Evolutionary conservation across 2,329 filamentous ascomycete genomes (phyloP).

Genomic region (Penicillium brevicompactum): DNA sequence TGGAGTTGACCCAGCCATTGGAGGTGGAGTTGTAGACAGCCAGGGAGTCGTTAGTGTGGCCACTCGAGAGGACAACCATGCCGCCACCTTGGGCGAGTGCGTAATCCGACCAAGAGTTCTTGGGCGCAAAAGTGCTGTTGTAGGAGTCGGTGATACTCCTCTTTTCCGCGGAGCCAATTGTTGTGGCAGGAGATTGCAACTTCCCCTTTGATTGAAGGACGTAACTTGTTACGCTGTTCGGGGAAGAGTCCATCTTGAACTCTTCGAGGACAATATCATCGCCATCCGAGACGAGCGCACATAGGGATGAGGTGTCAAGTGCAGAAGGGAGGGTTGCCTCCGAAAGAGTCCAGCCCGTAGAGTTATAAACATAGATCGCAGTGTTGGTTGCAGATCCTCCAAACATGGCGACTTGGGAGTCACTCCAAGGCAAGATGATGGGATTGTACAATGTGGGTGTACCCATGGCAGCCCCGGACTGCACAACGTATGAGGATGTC

Average conservation of each 20-base stretch:
- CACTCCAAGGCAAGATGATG: constrained; percentile 73
- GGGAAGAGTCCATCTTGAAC: constrained; percentile 73
- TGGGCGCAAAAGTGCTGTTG: constrained; percentile 73
- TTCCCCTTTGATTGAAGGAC: constrained; percentile 63
- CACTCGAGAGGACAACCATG: constrained; percentile 77
- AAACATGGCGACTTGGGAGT: constrained; percentile 70
- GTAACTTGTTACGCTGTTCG: constrained; percentile 73
- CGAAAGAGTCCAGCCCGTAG: constrained; percentile 66
- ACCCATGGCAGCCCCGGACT: constrained; percentile 57
- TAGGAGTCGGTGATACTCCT: constrained; percentile 67
- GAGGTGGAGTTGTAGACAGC: constrained; percentile 74
- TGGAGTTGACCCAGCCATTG: constrained; percentile 79
- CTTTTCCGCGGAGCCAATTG: constrained; percentile 44
- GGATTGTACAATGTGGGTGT: constrained; percentile 68
- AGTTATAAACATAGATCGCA: constrained; percentile 69
- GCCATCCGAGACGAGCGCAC: constrained; percentile 71
- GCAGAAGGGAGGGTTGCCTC: constrained; percentile 64
- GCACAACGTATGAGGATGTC: constrained; percentile 66
- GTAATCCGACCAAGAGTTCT: constrained; percentile 64
- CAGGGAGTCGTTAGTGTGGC: constrained; percentile 66
- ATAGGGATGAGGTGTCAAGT: constrained; percentile 62
- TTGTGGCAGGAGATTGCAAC: constrained; percentile 50
- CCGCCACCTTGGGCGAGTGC: constrained; percentile 70
- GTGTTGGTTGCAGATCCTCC: constrained; percentile 70
- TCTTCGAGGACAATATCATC: constrained; percentile 76